Percentiles rank a stretch among this genome's conserved stretches.
phyloP scores from a whole-genome alignment of 306 rosid genomes.

The Spatholobus suberectus region DNA sequence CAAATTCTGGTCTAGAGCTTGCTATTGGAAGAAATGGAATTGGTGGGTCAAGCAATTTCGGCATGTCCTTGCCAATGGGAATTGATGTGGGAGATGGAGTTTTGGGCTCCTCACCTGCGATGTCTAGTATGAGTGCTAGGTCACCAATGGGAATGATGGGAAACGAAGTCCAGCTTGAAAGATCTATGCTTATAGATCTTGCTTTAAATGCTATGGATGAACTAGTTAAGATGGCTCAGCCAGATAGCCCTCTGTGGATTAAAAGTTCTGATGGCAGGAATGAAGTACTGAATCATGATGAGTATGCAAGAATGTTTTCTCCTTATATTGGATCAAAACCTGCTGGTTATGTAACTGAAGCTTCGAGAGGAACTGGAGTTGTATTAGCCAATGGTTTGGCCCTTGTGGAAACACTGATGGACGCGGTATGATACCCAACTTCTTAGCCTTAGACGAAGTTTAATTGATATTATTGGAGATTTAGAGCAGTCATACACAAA shows the following conservation, averaged over 20 bases:
- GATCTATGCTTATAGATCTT: constrained; percentile 57
- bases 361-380: constrained; percentile 59
- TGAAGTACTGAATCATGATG: constrained; percentile 71
- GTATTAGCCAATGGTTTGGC: constrained; percentile 59
- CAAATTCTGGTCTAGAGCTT: constrained; percentile 63
- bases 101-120: constrained; percentile 39
- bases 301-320: constrained; percentile 61
- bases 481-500: neutral
- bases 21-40: constrained; percentile 72
- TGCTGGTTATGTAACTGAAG: constrained; percentile 61
- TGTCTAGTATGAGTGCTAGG: constrained; percentile 41
- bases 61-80: constrained; percentile 59
- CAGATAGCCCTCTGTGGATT: constrained; percentile 70
- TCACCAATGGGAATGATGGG: constrained; percentile 51
- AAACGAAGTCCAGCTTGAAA: constrained; percentile 52
- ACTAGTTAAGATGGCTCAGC: constrained; percentile 68
- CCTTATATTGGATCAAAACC: constrained; percentile 55
- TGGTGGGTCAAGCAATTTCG: constrained; percentile 47
- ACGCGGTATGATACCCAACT: constrained; percentile 57
- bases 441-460: constrained; percentile 2
- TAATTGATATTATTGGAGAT: neutral
- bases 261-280: constrained; percentile 58
- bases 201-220: constrained; percentile 87
- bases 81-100: constrained; percentile 66
- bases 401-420: constrained; percentile 72